Evolutionary conservation across 2,329 filamentous ascomycete species (phyloP).

Genomic region (Sphaerostilbella broomeana): DNA sequence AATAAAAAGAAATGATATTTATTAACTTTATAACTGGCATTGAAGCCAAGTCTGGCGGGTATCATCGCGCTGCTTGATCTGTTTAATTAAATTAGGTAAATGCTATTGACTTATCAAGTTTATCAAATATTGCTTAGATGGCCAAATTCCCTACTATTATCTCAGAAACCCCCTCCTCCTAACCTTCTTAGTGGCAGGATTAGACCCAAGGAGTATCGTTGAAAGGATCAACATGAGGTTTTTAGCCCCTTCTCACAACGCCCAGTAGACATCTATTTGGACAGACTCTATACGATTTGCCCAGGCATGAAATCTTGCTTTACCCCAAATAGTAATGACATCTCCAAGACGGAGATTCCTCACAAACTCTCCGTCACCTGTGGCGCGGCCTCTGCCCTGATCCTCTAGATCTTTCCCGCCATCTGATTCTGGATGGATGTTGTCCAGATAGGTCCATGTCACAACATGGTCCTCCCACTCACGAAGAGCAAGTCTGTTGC

Average conservation of each 20-base stretch:
- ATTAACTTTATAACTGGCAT: too few species aligned
- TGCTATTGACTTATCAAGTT: too few species aligned
- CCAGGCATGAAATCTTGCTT: constrained; percentile 51
- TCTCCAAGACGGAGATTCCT: constrained; percentile 51
- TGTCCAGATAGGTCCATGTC: constrained; percentile 48
- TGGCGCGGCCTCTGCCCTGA: constrained; percentile 43
- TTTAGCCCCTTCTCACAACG: constrained; percentile 18
- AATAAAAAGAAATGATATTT: too few species aligned
- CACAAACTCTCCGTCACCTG: constrained; percentile 50
- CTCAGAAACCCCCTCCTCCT: too few species aligned
- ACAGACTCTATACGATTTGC: constrained; percentile 43
- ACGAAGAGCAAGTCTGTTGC: constrained; percentile 34
- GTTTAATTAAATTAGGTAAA: too few species aligned
- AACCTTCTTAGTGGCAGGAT: neutral
- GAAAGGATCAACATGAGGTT: too few species aligned
- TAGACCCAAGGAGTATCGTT: neutral
- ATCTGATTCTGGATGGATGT: constrained; percentile 36
- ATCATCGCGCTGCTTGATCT: too few species aligned
- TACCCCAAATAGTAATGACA: constrained; percentile 55
- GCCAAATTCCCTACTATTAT: too few species aligned
- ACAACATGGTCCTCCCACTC: constrained; percentile 38
- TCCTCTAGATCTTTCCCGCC: constrained; percentile 32
- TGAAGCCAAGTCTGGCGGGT: too few species aligned
- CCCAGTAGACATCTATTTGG: constrained; percentile 54
- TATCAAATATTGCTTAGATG: too few species aligned